Conservation (phyloP, 2,329 filamentous ascomycete species). For the Colletotrichum tropicale region DNA sequence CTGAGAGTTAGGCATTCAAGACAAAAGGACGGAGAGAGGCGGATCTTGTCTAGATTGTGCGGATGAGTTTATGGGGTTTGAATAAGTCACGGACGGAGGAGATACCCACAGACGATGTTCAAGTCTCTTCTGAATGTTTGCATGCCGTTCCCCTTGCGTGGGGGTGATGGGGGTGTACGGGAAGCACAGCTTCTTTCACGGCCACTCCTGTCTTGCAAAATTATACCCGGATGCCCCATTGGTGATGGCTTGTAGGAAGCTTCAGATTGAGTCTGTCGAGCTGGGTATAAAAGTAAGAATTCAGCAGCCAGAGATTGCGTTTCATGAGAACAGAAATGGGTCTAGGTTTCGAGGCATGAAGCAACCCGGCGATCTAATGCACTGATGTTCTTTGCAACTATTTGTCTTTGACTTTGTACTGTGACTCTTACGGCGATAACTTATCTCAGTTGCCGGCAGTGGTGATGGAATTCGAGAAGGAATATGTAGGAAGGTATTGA, state of each 20-base stretch:
- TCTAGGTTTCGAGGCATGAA: not conserved
- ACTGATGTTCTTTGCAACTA: no score
- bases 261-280: not conserved
- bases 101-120: accelerated
- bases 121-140: accelerated
- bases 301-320: accelerated
- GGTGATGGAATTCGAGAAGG: no score
- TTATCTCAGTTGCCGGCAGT: no score
- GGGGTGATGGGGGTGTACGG: accelerated
- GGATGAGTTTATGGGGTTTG: no score
- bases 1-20: no score
- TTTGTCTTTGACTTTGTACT: no score
- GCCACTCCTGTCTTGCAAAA: not conserved
- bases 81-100: not conserved
- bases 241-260: not conserved
- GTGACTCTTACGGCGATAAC: no score
- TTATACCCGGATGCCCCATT: accelerated
- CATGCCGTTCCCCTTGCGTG: not conserved
- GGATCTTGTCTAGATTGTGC: no score
- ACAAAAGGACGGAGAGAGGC: no score
- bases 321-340: not conserved
- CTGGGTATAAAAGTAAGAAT: not conserved
- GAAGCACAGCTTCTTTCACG: accelerated
- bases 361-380: no score
- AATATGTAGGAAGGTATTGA: no score